Evolutionary conservation across 495 filamentous ascomycete genomes (phyloP).

Genomic region (Peziza echinospora): DNA sequence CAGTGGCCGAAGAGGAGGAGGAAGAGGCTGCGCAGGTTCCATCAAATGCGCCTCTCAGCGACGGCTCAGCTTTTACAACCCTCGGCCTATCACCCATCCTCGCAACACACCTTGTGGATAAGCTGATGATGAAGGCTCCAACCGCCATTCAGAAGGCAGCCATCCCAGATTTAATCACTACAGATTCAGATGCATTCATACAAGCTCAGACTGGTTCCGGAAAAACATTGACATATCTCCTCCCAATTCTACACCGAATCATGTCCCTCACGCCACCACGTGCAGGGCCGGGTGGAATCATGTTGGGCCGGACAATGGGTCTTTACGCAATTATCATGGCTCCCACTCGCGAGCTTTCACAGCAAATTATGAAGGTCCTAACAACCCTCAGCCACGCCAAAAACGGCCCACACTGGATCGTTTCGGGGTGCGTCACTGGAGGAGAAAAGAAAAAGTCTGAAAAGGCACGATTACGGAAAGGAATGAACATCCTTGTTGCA

Average conservation of each 20-base stretch:
- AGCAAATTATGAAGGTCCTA: constrained; percentile 72
- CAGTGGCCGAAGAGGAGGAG: constrained; percentile 24
- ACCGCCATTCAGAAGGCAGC: constrained; percentile 86
- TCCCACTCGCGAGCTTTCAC: constrained; percentile 78
- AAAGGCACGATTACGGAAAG: constrained; percentile 79
- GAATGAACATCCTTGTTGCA: constrained; percentile 82
- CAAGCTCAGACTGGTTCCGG: constrained; percentile 95
- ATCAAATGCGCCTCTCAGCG: constrained; percentile 87
- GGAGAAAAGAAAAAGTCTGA: constrained; percentile 96
- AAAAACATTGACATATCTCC: constrained; percentile 82
- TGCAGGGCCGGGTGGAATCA: constrained; percentile 24
- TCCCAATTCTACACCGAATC: constrained; percentile 78
- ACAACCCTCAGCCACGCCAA: constrained; percentile 63
- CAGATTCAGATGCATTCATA: constrained; percentile 79
- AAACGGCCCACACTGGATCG: constrained; percentile 50
- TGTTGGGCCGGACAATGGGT: constrained; percentile 56
- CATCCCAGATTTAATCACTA: constrained; percentile 53
- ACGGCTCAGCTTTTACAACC: constrained; percentile 58
- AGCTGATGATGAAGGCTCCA: constrained; percentile 70
- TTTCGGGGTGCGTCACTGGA: constrained; percentile 76
- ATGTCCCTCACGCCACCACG: constrained; percentile 43
- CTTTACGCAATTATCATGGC: constrained; percentile 81
- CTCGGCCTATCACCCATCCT: constrained; percentile 58
- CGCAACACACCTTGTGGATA: constrained; percentile 62
- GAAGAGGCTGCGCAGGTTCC: constrained; percentile 39